Evolutionary conservation across 176 grass and related monocot species (phyloP), one percentile per base, ranked within the genome.

Genomic region (Musa beccarii): DNA sequence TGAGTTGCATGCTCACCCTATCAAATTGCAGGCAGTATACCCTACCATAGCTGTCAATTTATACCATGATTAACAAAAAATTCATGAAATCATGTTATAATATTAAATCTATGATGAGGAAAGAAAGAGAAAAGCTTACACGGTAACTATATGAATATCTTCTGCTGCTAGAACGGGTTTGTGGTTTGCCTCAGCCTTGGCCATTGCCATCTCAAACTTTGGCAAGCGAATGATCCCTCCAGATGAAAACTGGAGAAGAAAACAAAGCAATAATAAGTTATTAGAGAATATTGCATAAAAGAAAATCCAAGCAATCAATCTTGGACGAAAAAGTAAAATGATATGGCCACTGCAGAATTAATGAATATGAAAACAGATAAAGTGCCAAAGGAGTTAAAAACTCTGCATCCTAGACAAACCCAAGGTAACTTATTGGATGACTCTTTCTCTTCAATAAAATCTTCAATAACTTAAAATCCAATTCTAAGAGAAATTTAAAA

Each of bases 11-110:
- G 12, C 76, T 78, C 75, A 91, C 79, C 81, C 80, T 87, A 88
- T 98, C 95, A 75, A 85, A 79, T 82, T 98, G 95, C 77, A 98
- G 78, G 74, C 95, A 98, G 69, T 93, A 98, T 87, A 98, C 91
- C 76, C 95, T 98, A 82, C 95, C 88, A 54, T 98, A 98, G 25
- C 95, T 98, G 90, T 70, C 49, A 66, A 70, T 70, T n/a, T 12
- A 70, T 14, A 70, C 68, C 43, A 70, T 51, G 34, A 43, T 43
- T 43, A 43, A 43, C 34, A 43, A 43, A 75, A 82, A 84, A 68
- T 51, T 63, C 12, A 50, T 61, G 67, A 59, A 75, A 66, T 83
- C 69, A 75, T 43, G 23, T 74, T 56, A 76, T 26, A 51, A 80
- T 53, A 50, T 53, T 66, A 86, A 54, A 57, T 22, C 16, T 54